Conservation (phyloP, 2,329 filamentous ascomycete species). For the Cryphonectria carpinicola region DNA sequence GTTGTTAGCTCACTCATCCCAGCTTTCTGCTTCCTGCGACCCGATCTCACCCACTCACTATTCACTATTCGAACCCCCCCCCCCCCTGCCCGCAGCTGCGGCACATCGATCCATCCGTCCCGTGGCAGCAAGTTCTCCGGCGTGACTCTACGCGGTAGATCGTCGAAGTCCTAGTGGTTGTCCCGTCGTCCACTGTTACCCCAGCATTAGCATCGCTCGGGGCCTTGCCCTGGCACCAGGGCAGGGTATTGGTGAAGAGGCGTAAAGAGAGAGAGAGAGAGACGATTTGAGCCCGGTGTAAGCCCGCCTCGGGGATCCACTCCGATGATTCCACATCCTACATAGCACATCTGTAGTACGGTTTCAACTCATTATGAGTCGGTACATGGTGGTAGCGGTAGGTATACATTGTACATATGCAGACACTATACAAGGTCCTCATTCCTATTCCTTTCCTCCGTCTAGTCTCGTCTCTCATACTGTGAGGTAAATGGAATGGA, state of each 20-base stretch:
- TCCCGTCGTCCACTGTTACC: not conserved
- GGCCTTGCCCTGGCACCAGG: too few relatives aligned
- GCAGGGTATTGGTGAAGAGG: too few relatives aligned
- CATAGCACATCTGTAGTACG: not conserved
- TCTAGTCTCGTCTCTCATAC: not conserved
- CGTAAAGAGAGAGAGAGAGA: not conserved
- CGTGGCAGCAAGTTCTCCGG: not conserved
- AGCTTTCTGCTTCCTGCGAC: not conserved
- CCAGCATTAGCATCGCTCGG: not conserved
- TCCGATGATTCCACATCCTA: not conserved
- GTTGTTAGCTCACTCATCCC: not conserved
- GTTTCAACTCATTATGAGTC: not conserved
- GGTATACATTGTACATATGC: not conserved
- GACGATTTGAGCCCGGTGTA: not conserved
- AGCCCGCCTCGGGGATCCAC: constrained; percentile 6
- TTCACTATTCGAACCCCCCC: not conserved
- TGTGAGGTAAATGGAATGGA: not conserved
- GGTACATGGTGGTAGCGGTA: not conserved
- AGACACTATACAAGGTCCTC: not conserved
- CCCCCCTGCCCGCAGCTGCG: not conserved
- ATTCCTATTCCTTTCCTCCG: not conserved
- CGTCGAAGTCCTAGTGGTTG: not conserved
- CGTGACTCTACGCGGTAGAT: not conserved
- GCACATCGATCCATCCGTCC: constrained; percentile 8
- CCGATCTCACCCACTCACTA: not conserved